These are phyloP conservation scores for Polytrichum commune DNA, from an alignment of 225 moss, liverwort and hornwort species.

Conservation along the genomic window DNA sequence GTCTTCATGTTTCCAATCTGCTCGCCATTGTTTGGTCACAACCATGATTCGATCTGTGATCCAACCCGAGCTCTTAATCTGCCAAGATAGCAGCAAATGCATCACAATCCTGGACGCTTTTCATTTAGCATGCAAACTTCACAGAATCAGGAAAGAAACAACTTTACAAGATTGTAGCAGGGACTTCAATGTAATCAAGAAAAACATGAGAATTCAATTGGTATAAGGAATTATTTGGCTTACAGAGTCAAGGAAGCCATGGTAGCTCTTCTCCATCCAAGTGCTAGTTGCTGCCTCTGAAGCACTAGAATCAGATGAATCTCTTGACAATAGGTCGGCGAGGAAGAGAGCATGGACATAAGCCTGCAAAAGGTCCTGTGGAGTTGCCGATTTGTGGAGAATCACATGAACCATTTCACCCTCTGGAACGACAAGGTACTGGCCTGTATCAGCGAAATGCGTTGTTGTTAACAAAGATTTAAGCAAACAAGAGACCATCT, in stretches of 20 bases:
- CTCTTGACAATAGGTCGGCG: slow-evolving; percentile 41
- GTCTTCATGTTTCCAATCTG: slow-evolving; percentile 56
- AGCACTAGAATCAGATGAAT: slow-evolving; percentile 15
- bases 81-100: slow-evolving; percentile 21
- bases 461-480: neutral
- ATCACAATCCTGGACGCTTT: neutral
- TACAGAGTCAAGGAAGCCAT: slow-evolving; percentile 58
- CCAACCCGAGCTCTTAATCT: slow-evolving; percentile 82
- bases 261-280: slow-evolving; percentile 71
- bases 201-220: too few relatives aligned
- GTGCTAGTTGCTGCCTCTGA: slow-evolving; percentile 50
- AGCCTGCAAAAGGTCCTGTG: slow-evolving; percentile 63
- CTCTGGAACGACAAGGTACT: slow-evolving; percentile 55
- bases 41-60: slow-evolving; percentile 68
- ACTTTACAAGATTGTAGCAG: too few relatives aligned
- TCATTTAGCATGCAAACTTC: neutral
- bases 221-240: slow-evolving; percentile 10
- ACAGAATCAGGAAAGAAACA: neutral
- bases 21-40: slow-evolving; percentile 82
- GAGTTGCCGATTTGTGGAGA: slow-evolving; percentile 54
- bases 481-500: neutral
- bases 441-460: slow-evolving; percentile 33
- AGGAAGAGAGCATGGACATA: slow-evolving; percentile 76
- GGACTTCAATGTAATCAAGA: too few relatives aligned
- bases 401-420: slow-evolving; percentile 61